These are phyloP conservation scores for Starmerella apis DNA, from an alignment of 805 yeast genomes.

Conservation along the genomic window DNA sequence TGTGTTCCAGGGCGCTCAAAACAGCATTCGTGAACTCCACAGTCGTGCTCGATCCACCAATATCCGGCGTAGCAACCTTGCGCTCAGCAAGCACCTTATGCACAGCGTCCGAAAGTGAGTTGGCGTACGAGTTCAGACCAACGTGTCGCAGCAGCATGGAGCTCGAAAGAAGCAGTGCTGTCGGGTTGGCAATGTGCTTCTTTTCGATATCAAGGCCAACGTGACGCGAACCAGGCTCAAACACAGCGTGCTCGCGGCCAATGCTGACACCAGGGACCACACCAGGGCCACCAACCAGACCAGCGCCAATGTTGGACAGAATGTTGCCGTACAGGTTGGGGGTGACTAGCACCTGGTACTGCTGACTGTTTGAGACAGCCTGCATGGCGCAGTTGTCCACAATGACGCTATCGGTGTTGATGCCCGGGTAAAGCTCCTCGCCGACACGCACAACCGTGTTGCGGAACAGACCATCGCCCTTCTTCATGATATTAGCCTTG, in stretches of 20 bases:
- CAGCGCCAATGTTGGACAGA: conserved; percentile 96
- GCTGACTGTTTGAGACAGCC: conserved; percentile 96
- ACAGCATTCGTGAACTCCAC: conserved; percentile 92
- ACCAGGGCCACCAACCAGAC: conserved; percentile 95
- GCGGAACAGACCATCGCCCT: conserved; percentile 96
- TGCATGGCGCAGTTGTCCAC: conserved; percentile 99
- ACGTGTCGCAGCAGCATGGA: conserved; percentile 89
- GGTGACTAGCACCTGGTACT: conserved; percentile 93
- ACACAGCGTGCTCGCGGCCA: conserved; percentile 94
- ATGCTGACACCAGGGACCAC: conserved; percentile 96
- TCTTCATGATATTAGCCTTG: conserved; percentile 98
- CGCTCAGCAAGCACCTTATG: conserved; percentile 86
- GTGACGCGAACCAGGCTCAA: conserved; percentile 99
- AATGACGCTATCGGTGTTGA: conserved; percentile 80
- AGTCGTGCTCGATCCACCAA: conserved; percentile 83
- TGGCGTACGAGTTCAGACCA: conserved; percentile 76
- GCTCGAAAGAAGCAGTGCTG: conserved; percentile 90
- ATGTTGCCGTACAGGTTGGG: conserved; percentile 98
- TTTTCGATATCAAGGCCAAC: conserved; percentile 96
- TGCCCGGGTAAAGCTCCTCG: conserved; percentile 63
- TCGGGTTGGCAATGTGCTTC: conserved; percentile 91
- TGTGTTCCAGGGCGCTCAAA: conserved; percentile 50
- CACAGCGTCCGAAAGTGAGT: conserved; percentile 79
- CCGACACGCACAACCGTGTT: conserved; percentile 81
- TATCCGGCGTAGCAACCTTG: conserved; percentile 71